Evolutionary conservation across 208 protist species (phyloP), one percentile per base, ranked within the genome.

Genomic region (Crithidia mellificae): DNA sequence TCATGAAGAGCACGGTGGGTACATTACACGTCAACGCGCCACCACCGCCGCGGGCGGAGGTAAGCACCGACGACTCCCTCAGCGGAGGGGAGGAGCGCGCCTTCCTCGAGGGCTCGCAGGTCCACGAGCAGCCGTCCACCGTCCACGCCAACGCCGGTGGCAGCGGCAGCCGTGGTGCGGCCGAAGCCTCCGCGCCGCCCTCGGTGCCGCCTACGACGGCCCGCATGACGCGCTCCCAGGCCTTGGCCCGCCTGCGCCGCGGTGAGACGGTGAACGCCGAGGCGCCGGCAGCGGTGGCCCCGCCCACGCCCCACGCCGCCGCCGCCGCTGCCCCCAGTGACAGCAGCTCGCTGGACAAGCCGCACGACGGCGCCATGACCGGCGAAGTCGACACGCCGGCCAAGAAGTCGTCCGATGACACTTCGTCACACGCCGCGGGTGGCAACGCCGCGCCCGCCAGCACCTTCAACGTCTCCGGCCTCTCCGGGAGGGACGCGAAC

Each of bases 401-500:
- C 2, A 64, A 64, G 58, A 64, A 64, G 44, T 64, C 58, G 44
- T 53, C 58, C 15, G 58, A 64, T 30, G 58, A 64, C 43, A 64
- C 58, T 6, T 64, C 58, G 3, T 64, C 58, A n/a, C 58, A 64
- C 44, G 58, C 58, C 2, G 58, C 58, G n/a, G 46, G 20, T 17
- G 46, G 5, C 5, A 27, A 19, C 17, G 56, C 56, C 1, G 29
- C 58, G 4, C 44, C 24, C 0, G 58, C 44, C n/a, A 43, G 58
- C 44, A 53, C 58, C n/a, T 51, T 64, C 41, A 64, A 64, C 58
- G 58, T 39, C 30, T 51, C 58, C 22, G 58, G 44, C 1, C 9
- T 53, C 12, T 53, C 58, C 2, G 58, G 41, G 25, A 8, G 1
- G 19, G 41, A 51, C 58, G 17, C n/a, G n/a, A 53, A 53, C 30